phyloP scores from a whole-genome alignment of 106 monocot genomes.

The Platanthera zijinensis region DNA sequence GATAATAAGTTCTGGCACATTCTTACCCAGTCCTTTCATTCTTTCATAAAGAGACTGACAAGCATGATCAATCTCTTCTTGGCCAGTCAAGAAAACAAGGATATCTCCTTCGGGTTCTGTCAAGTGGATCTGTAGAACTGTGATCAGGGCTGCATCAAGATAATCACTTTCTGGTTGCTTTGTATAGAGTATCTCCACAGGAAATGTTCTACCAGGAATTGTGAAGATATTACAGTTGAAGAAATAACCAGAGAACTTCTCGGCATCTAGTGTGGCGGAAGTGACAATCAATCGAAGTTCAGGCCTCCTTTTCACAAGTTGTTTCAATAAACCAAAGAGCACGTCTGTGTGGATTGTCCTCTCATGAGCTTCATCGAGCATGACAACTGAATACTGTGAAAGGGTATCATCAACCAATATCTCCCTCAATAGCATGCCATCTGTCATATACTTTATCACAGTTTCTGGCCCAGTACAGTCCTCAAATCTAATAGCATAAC shows the following conservation, averaged over 20 bases:
- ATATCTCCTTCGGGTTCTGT: conserved; percentile 92
- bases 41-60: conserved; percentile 89
- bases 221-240: conserved; percentile 90
- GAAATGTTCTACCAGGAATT: conserved; percentile 88
- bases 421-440: conserved; percentile 92
- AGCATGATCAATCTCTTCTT: conserved; percentile 92
- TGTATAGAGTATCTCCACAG: conserved; percentile 85
- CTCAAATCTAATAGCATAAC: conserved; percentile 95
- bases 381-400: conserved; percentile 86
- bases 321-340: conserved; percentile 85
- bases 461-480: conserved; percentile 93
- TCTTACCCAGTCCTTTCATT: conserved; percentile 91
- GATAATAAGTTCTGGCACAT: conserved; percentile 89
- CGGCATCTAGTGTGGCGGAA: conserved; percentile 88
- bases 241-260: conserved; percentile 93
- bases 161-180: conserved; percentile 92
- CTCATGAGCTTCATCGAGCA: conserved; percentile 98
- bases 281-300: conserved; percentile 83
- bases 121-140: conserved; percentile 85
- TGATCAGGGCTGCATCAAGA: conserved; percentile 80
- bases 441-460: conserved; percentile 96
- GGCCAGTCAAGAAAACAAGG: conserved; percentile 83
- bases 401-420: conserved; percentile 85
- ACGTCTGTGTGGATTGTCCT: conserved; percentile 92
- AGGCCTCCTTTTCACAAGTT: conserved; percentile 62